Evolutionary conservation across 768 basidiomycete species (phyloP), one percentile per base, ranked within the genome.

Genomic region (Termitomyces sp.): DNA sequence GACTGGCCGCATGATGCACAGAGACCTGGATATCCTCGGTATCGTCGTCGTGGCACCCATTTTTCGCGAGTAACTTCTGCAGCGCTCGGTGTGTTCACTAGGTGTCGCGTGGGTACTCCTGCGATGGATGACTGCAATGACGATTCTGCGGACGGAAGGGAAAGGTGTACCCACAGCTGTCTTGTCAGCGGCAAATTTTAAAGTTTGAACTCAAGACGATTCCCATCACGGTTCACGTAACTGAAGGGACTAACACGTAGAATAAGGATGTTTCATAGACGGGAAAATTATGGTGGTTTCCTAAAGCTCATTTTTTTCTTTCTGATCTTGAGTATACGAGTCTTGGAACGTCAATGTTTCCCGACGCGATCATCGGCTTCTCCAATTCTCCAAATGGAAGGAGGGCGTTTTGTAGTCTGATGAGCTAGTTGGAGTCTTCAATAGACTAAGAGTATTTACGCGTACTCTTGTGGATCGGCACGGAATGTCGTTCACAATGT

Each of bases 91-190:
- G 55, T 43, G 16, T 41, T 57, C 59, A 44, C 56, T 56, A 42
- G 46, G 47, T 45, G 53, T 59, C 57, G 62, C 52, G 52, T 52
- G 66, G 52, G 73, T 74, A 72, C 73, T 84, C 82, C 78, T 85
- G 84, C 84, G 84, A 85, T 85, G 83, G 84, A 86, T 85, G 83
- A 86, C 84, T 86, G 82, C 84, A 80, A 78, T 76, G 76, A 73
- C 72, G 82, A 76, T 81, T 72, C 74, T 70, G 43, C 60, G 62
- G 67, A 61, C 60, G 56, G 47, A 42, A 40, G 41, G 54, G 46
- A 42, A 54, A 31, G 43, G 53, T 57, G 47, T 49, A 35, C 48
- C 31, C 52, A 53, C 54, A 5, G 46, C 32, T 53, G 18, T 67
- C 68, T 23, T 64, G 15, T 60, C 76, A 3, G 41, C 41, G 23